Base-by-base conservation (phyloP, 2,329 filamentous ascomycete genomes). In the Talaromyces sp. region DNA sequence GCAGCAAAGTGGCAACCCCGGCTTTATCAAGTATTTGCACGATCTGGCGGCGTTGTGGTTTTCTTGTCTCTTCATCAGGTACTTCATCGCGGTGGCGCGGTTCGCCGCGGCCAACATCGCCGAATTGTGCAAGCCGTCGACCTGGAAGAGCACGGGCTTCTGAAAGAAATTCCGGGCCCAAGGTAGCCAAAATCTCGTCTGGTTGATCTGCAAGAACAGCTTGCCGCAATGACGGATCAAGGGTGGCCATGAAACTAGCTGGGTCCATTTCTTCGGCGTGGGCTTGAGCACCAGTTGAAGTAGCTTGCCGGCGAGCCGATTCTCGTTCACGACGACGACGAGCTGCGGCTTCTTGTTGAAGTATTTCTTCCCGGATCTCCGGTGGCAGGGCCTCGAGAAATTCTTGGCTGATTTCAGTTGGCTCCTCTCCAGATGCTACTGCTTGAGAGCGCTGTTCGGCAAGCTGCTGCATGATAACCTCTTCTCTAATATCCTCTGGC, bases 21-120 rank as follows among this genome's bases (percentile, higher is more conserved):
- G 92, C 85, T 76, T 96, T 97, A 75, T 99, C 94, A 31, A 99
- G 85, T 89, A 99, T 96, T 72, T 99, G 94, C 26, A 96, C 90
- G 61, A 95, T 89, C 24, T 91, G 88, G 63, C 90, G 89, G 60
- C 90, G 87, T 68, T 89, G 88, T 41, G 81, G 77, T 77, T 92
- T 93, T 72, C 82, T 83, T 0, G 70, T 63, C 61, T 72, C 72
- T 70, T 85, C 79, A 58, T 79, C 81, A 51, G 74, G 77, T 56
- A 67, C 65, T 63, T 75, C 69, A 63, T 70, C 61, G 67, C 77
- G 62, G 62, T 74, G 64, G 56, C 69, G 67, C 64, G 76, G 67
- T 56, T 77, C 74, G 68, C 68, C 62, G 59, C 72, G 70, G 55
- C 71, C 68, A 58, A 78, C 71, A 60, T 79, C 79, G 53, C 73